Evolutionary conservation across 176 grass and related monocot genomes (phyloP), one percentile per base, ranked within the genome.

Genomic region (Eleusine indica): DNA sequence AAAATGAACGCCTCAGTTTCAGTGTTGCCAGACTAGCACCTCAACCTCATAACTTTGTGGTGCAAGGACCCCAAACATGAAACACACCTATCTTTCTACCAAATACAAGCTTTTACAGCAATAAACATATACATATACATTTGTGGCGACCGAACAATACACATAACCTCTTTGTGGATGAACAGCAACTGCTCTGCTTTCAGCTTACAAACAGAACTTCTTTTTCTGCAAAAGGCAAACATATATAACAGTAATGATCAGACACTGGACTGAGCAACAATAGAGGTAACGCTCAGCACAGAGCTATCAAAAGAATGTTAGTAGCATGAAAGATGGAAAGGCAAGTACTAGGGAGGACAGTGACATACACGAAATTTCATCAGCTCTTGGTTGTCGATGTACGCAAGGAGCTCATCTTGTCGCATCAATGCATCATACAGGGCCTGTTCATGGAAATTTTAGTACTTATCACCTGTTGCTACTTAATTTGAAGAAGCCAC

Each of bases 371-470:
- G 97, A 41, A 99, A 96, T 74, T 89, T 96, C 62, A 87, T 73
- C 82, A 94, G 71, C 66, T 91, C 86, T 80, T 99, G 93, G n/a
- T 82, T 87, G 83, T 99, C 97, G 52, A 99, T 89, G 85, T 92
- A 92, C 12, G 97, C 97, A 13, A 96, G 97, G 56, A 99, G 77
- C 78, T 96, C 97, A 32, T 96, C 93, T 82, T 99, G 97, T 12
- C 89, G 91, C 89, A 99, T 96, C 79, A 99, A 61, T 67, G 97
- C 97, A 70, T 94, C 97, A 60, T 96, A 83, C 46, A 99, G 89
- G 74, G 83, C 93, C 97, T 99, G 83, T 4, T 29, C 54, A 72
- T 46, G 56, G 16, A 86, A 74, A 74, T 61, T 8, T n/a, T 46
- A 65, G 46, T 6, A 71, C 8, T 64, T 13, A 76, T 25, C 17